Evolutionary conservation across 192 early-diverging fungal species (phyloP), one percentile per base, ranked within the genome.

Genomic region (Pilaira anomala): DNA sequence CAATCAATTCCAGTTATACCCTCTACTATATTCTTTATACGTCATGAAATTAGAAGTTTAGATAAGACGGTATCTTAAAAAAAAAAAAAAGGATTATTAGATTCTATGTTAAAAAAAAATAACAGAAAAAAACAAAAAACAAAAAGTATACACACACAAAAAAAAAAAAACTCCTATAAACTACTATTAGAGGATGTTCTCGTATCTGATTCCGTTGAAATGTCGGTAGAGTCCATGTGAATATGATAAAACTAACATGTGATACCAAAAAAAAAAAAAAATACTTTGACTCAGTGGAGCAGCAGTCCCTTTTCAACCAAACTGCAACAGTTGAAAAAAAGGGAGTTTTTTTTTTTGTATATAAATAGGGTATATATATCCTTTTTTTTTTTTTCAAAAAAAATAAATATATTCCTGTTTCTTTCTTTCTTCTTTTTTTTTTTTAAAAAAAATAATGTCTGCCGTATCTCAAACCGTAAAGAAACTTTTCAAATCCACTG

Each of bases 221-320:
- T 36, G 33, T 36, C 33, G 33, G 33, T 36, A 36, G 33, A 36
- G 33, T 36, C 41, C 58, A 60, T 60, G 58, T 60, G 58, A 60
- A 60, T 60, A 60, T 60, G 58, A 60, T 60, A 42, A 25, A 60
- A 44, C 41, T 45, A 26, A 40, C 58, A 60, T 60, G 58, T 60
- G 58, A 60, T 60, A 40, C 42, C 19, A 44, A 59, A 59, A 59
- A 42, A 42, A 26, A 42, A 26, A 59, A 12, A 42, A 41, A 22
- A 28, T 55, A 18, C 29, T 16, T 66, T 67, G 48, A 67, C 65
- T 60, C 65, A 60, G 65, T 67, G 65, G 65, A 67, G 55, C 33
- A 42, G 42, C 39, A 48, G 65, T 67, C 65, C 9, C 53, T 45
- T 6, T 45, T 42, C n/a, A n/a, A n/a, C n/a, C n/a, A n/a, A n/a